A percentile compares a stretch with the other conserved stretches of the same genome.
Evolutionary conservation across 768 basidiomycete genomes (phyloP).

Genomic region (Leccinum olivaceopallidum): DNA sequence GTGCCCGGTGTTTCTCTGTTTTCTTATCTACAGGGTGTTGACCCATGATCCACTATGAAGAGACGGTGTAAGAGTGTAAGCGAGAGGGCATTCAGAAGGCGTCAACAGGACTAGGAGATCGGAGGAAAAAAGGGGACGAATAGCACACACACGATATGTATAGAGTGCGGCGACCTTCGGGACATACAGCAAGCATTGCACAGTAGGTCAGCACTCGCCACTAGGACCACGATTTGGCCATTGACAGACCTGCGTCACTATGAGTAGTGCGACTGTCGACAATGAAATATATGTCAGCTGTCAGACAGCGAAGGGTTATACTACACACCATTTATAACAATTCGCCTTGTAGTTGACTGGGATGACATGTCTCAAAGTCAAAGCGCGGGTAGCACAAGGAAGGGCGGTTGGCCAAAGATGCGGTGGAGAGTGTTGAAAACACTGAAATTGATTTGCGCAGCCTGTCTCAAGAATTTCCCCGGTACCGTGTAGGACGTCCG

Average conservation of each 20-base stretch:
- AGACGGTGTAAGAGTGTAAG: not conserved
- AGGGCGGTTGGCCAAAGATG: not conserved
- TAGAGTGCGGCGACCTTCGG: slow-evolving; percentile 77
- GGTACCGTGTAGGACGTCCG: not conserved
- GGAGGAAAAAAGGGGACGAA: not conserved
- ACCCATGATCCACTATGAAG: slow-evolving; percentile 64
- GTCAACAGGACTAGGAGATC: not conserved
- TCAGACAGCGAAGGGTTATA: not conserved
- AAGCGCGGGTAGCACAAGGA: not conserved
- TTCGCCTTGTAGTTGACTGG: slow-evolving; percentile 41
- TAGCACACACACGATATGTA: slow-evolving; percentile 61
- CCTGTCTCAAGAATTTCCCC: not conserved
- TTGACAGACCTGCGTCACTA: slow-evolving; percentile 50
- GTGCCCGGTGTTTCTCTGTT: slow-evolving; percentile 66
- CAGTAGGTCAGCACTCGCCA: slow-evolving; percentile 2
- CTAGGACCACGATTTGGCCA: not conserved
- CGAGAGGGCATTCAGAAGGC: not conserved
- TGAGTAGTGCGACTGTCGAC: slow-evolving; percentile 48
- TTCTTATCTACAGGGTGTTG: slow-evolving; percentile 52
- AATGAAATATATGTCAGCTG: slow-evolving; percentile 10
- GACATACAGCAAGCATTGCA: slow-evolving; percentile 1
- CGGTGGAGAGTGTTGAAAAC: not conserved
- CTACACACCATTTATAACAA: slow-evolving; percentile 44
- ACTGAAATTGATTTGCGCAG: not conserved
- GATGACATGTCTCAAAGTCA: slow-evolving; percentile 19